phyloP scores from a whole-genome alignment of 768 basidiomycete species.

The Trametes meyenii region DNA sequence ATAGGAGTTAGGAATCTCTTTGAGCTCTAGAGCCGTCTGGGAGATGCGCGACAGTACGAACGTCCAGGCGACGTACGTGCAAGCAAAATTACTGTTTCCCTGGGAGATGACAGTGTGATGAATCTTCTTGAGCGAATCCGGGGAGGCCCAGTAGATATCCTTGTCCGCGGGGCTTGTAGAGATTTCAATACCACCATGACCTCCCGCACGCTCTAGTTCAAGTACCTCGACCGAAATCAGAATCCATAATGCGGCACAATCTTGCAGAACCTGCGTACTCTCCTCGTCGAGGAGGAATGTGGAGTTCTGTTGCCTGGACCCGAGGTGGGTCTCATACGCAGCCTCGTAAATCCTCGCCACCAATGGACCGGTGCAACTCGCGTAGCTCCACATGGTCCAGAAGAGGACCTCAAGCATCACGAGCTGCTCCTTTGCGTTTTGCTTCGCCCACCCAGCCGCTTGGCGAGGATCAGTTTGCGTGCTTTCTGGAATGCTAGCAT shows the following conservation, averaged over 20 bases:
- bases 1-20: slow-evolving; percentile 58
- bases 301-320: slow-evolving; percentile 61
- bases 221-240: slow-evolving; percentile 77
- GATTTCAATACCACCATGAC: slow-evolving; percentile 53
- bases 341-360: slow-evolving; percentile 66
- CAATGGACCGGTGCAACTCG: slow-evolving; percentile 62
- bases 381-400: slow-evolving; percentile 83
- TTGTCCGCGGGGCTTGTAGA: slow-evolving; percentile 50
- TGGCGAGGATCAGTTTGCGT: slow-evolving; percentile 51
- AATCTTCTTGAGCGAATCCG: slow-evolving; percentile 62
- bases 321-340: slow-evolving; percentile 66
- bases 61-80: slow-evolving; percentile 82
- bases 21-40: slow-evolving; percentile 45
- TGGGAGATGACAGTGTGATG: slow-evolving; percentile 68
- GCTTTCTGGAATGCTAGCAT: slow-evolving; percentile 49
- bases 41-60: slow-evolving; percentile 74
- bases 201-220: slow-evolving; percentile 72
- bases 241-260: slow-evolving; percentile 77
- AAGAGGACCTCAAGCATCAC: slow-evolving; percentile 85
- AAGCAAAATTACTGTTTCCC: slow-evolving; percentile 63
- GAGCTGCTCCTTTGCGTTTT: slow-evolving; percentile 77
- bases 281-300: slow-evolving; percentile 76
- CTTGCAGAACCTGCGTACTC: slow-evolving; percentile 63
- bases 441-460: slow-evolving; percentile 72
- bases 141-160: slow-evolving; percentile 61